These are phyloP conservation scores for Forsythia suspensa DNA, from an alignment of 257 asterid genomes.

Conservation along the genomic window DNA sequence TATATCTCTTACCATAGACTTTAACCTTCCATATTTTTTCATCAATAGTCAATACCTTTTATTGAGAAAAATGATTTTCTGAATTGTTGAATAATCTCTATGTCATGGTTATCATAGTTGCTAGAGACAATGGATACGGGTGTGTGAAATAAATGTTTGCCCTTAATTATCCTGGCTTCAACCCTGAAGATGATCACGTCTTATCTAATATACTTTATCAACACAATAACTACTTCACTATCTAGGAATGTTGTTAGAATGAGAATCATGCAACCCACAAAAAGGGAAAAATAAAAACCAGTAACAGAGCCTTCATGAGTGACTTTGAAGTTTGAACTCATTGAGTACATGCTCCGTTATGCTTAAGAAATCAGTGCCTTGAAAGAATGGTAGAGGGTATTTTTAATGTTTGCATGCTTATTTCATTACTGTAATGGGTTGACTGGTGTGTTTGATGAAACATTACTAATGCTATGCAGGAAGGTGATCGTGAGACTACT, in stretches of 20 bases:
- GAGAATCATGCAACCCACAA: slow-evolving; percentile 11
- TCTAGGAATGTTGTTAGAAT: not conserved
- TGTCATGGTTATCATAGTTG: not conserved
- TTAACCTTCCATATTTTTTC: not conserved
- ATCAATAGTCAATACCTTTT: not conserved
- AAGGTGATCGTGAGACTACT: slow-evolving; percentile 37
- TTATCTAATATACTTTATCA: not conserved
- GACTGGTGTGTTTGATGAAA: slow-evolving; percentile 7
- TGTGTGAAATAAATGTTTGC: not conserved
- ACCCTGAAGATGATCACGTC: not conserved
- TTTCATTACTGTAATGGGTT: slow-evolving; percentile 2
- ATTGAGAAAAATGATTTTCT: not conserved
- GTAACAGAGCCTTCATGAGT: not conserved
- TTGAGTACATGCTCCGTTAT: not conserved
- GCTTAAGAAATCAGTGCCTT: not conserved
- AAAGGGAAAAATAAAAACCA: not conserved
- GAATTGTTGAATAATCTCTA: not conserved
- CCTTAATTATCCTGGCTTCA: not conserved
- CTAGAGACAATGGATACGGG: not conserved
- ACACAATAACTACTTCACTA: not conserved
- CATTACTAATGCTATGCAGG: slow-evolving; percentile 36
- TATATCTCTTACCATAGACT: not conserved
- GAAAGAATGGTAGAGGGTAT: slow-evolving; percentile 1
- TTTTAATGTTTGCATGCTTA: not conserved
- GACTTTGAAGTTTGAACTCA: not conserved